Conservation (phyloP, 345 rosid species). For the Linum lewisii region DNA sequence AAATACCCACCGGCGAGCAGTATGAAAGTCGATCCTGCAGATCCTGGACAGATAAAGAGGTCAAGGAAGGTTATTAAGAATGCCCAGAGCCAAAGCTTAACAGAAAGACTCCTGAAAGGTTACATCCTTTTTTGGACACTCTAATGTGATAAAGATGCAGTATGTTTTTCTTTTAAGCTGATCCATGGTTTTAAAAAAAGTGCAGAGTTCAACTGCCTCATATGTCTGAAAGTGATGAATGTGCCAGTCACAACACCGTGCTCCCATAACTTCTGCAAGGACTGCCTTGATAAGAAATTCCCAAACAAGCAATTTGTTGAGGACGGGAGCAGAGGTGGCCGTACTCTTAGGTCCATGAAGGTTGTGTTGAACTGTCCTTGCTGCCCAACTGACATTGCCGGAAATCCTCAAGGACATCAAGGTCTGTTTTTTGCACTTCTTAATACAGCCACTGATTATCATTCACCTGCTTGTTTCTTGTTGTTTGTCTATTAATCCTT, state of each 20-base stretch:
- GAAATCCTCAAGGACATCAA: conserved; percentile 50
- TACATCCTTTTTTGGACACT: too few species aligned
- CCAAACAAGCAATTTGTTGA: conserved; percentile 27
- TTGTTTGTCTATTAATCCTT: too few species aligned
- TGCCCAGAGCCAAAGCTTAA: conserved; percentile 17
- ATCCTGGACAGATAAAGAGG: conserved; percentile 23
- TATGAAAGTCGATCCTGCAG: conserved; percentile 16
- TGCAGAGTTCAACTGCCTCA: conserved; percentile 43
- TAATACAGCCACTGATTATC: background rate
- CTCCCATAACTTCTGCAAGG: conserved; percentile 62
- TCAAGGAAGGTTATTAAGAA: conserved; percentile 17
- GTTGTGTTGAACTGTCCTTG: conserved; percentile 51
- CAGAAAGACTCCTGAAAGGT: conserved; percentile 40
- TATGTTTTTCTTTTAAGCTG: background rate
- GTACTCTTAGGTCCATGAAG: conserved; percentile 42
- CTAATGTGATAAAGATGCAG: too few species aligned
- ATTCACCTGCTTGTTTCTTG: too few species aligned
- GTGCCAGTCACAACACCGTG: conserved; percentile 66
- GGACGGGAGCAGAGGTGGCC: conserved; percentile 43
- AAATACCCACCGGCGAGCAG: conserved; percentile 47
- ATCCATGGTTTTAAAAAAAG: background rate
- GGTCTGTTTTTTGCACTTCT: conserved; percentile 18
- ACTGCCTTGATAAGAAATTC: conserved; percentile 46
- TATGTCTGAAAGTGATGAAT: conserved; percentile 48
- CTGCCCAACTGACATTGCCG: conserved; percentile 47